Evolutionary conservation across 441 rosid genomes (phyloP).

Genomic region (Breynia disticha): DNA sequence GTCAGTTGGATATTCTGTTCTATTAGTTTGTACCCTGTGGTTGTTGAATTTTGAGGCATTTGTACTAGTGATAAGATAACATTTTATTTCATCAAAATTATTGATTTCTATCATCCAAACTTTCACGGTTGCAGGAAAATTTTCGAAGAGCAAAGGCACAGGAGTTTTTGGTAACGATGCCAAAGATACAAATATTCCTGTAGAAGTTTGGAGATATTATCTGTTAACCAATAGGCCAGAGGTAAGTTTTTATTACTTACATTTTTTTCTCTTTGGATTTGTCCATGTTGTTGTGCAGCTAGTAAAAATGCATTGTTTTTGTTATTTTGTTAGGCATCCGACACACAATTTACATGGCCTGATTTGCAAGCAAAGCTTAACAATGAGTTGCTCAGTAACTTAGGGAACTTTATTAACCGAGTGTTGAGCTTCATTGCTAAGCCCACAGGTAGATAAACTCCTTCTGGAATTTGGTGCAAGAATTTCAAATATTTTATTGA

Average conservation of each 20-base stretch:
- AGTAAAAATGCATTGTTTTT: slow-evolving; percentile 7
- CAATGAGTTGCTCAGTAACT: slow-evolving; percentile 63
- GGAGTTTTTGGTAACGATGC: slow-evolving; percentile 96
- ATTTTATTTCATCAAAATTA: background rate
- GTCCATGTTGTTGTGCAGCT: background rate
- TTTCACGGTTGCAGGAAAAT: slow-evolving; percentile 60
- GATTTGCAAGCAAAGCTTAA: slow-evolving; percentile 87
- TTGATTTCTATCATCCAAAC: slow-evolving; percentile 6
- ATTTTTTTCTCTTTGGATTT: slow-evolving; percentile 5
- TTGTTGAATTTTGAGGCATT: slow-evolving; percentile 1
- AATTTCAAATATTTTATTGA: no score
- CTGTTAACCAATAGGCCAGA: slow-evolving; percentile 84
- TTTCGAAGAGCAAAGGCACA: slow-evolving; percentile 82
- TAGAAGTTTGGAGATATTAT: slow-evolving; percentile 93
- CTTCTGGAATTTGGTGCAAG: slow-evolving; percentile 8
- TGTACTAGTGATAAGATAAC: background rate
- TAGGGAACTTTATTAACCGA: slow-evolving; percentile 76
- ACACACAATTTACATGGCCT: slow-evolving; percentile 68
- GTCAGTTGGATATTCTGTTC: slow-evolving; percentile 26
- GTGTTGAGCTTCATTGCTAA: slow-evolving; percentile 73
- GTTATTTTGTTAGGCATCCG: slow-evolving; percentile 45
- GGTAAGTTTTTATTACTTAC: slow-evolving; percentile 32
- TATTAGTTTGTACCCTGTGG: background rate
- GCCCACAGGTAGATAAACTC: slow-evolving; percentile 46
- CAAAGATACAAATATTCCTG: slow-evolving; percentile 76